These are phyloP conservation scores for Alternaria rosae DNA, from an alignment of 2,329 filamentous ascomycete species.

Conservation along the genomic window DNA sequence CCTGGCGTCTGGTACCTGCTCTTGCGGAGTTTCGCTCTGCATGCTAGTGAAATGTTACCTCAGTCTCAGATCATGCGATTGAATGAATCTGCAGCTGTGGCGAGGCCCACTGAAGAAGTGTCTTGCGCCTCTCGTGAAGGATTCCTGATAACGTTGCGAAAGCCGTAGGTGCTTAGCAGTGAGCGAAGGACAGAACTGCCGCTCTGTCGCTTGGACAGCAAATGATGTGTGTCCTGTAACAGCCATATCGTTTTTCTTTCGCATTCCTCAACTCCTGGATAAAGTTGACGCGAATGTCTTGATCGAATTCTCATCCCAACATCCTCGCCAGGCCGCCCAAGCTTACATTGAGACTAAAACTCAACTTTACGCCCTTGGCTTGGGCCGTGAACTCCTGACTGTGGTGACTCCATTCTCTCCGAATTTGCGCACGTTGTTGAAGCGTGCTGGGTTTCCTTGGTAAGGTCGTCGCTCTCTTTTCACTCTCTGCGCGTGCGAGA, in stretches of 20 bases:
- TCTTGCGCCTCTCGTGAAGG: too few relatives aligned
- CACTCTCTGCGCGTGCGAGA: slow-evolving; percentile 10
- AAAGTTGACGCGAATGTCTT: neutral
- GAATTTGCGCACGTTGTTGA: slow-evolving; percentile 32
- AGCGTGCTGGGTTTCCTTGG: slow-evolving; percentile 22
- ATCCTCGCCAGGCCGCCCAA: slow-evolving; percentile 33
- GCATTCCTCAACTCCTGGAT: neutral
- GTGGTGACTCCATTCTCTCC: slow-evolving; percentile 37
- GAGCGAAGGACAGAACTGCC: neutral
- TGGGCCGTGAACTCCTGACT: slow-evolving; percentile 35
- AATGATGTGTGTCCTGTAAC: neutral
- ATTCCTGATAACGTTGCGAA: neutral
- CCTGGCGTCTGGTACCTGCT: neutral
- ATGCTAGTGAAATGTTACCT: neutral
- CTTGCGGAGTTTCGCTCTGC: neutral
- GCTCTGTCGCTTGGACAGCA: neutral
- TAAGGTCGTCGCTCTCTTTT: slow-evolving; percentile 3
- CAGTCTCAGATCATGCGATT: neutral
- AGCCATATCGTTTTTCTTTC: neutral
- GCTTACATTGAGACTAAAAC: slow-evolving; percentile 39
- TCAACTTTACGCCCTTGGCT: slow-evolving; percentile 38
- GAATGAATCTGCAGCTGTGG: neutral
- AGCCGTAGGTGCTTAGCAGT: neutral
- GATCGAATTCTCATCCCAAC: slow-evolving; percentile 20
- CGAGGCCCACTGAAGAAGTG: neutral